These are phyloP conservation scores for Neurospora intermedia DNA, from an alignment of 495 filamentous ascomycete species.

Conservation along the genomic window DNA sequence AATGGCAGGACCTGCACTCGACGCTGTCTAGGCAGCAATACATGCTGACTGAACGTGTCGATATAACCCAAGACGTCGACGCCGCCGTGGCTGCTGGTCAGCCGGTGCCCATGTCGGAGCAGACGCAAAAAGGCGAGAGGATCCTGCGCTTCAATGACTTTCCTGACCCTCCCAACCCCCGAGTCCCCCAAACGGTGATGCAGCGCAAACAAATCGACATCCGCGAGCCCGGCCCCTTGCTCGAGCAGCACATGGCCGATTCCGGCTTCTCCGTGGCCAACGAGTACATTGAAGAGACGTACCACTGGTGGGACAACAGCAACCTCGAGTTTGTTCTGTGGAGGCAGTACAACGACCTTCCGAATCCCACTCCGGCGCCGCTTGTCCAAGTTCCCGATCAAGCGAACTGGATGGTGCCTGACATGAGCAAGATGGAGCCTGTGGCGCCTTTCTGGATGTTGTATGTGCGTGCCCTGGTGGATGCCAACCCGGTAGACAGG, in stretches of 20 bases:
- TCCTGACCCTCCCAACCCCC: constrained; percentile 28
- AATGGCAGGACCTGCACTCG: constrained; percentile 32
- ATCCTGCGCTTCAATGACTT: constrained; percentile 31
- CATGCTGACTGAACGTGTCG: constrained; percentile 28
- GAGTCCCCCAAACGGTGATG: constrained; percentile 16
- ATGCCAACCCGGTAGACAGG: constrained; percentile 23
- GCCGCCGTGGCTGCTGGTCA: constrained; percentile 2
- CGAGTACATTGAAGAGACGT: constrained; percentile 32
- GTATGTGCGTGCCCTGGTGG: constrained; percentile 29
- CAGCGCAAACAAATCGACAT: constrained; percentile 30
- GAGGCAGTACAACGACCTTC: constrained; percentile 18
- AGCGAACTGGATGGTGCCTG: constrained; percentile 8
- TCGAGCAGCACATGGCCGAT: constrained; percentile 18
- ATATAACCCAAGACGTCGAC: constrained; percentile 26
- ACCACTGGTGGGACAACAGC: constrained; percentile 31
- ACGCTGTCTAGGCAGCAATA: constrained; percentile 29
- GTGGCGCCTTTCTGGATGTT: constrained; percentile 26
- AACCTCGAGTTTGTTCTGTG: constrained; percentile 30
- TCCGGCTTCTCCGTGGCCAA: constrained; percentile 10
- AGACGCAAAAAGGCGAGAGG: constrained; percentile 9
- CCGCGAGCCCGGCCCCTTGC: constrained; percentile 4
- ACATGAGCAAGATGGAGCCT: constrained; percentile 10
- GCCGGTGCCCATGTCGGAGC: not conserved
- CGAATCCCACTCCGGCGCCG: constrained; percentile 1
- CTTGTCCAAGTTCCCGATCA: constrained; percentile 7